Base-by-base conservation (phyloP, 805 yeast genomes). In the Scheffersomyces stipitis region DNA sequence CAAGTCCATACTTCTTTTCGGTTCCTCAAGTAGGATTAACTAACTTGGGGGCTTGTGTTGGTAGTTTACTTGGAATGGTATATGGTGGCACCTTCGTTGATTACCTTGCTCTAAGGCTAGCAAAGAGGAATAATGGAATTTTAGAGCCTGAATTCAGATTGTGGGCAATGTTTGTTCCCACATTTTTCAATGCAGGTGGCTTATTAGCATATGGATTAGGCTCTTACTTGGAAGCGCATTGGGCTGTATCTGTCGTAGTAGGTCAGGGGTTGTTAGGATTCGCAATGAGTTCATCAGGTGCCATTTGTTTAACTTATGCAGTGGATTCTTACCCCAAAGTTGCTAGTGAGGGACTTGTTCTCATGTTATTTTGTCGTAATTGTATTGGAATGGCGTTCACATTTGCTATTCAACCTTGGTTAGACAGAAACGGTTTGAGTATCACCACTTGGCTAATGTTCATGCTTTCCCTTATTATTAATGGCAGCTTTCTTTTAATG, bases 61-160 rank as follows among this genome's bases (percentile, higher is more conserved):
- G 78, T 10, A 54, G 64, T 26, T 37, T 65, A 13, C 23, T 71
- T 28, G 78, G 78, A 10, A 66, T 70, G 64, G 33, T 64, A 26
- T 71, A 66, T 46, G 78, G 77, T 13, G 76, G 76, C 10, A 38
- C 40, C 23, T 52, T 70, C 32, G 73, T 69, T n/a, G 79, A 74
- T 44, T 64, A 66, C 64, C 40, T 55, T 15, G 32, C 52, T 5
- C 35, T 60, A 26, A 40, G 44, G 36, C 48, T 64, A 46, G 69
- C 76, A 3, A 59, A 64, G 41, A 55, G 66, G 34, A 72, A 72
- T 40, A 54, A 64, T 16, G 79, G 79, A 23, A 47, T 72, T 10
- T 45, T 69, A 30, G 77, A 72, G 46, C 75, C 79, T 3, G 78
- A 74, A 42, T 66, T 63, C 49, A 52, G 78, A 45, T 52, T 73